phyloP scores from a whole-genome alignment of 495 filamentous ascomycete species.

The Penicillium roqueforti region DNA sequence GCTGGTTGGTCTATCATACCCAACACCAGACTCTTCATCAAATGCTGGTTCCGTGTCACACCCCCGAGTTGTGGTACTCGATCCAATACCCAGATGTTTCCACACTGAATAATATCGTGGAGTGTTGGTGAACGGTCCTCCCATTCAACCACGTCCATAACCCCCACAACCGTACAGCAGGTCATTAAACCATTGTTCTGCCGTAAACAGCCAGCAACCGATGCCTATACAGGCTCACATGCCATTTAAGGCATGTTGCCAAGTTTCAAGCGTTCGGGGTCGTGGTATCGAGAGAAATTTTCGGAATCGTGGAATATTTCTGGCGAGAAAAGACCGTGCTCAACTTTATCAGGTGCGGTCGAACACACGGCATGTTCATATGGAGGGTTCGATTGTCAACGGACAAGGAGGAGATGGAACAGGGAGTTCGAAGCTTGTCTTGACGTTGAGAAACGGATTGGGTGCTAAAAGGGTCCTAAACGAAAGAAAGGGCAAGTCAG shows the following conservation, averaged over 20 bases:
- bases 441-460: background rate
- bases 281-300: background rate
- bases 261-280: too few species aligned
- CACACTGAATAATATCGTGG: background rate
- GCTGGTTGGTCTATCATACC: background rate
- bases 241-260: background rate
- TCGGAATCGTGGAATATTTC: background rate
- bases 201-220: background rate
- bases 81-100: background rate
- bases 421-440: background rate
- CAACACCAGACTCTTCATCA: background rate
- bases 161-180: background rate
- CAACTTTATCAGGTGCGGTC: background rate
- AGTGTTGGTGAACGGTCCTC: background rate
- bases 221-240: background rate
- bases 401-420: background rate
- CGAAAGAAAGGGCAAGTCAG: background rate
- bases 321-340: background rate
- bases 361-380: background rate
- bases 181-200: background rate
- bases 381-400: background rate
- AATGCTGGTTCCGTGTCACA: background rate
- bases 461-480: background rate
- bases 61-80: background rate
- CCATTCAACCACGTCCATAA: background rate